Percentiles rank a stretch among this genome's conserved stretches.
These are phyloP conservation scores for Diddensiella transvaalensis DNA, from an alignment of 805 yeast species.

Conservation along the genomic window DNA sequence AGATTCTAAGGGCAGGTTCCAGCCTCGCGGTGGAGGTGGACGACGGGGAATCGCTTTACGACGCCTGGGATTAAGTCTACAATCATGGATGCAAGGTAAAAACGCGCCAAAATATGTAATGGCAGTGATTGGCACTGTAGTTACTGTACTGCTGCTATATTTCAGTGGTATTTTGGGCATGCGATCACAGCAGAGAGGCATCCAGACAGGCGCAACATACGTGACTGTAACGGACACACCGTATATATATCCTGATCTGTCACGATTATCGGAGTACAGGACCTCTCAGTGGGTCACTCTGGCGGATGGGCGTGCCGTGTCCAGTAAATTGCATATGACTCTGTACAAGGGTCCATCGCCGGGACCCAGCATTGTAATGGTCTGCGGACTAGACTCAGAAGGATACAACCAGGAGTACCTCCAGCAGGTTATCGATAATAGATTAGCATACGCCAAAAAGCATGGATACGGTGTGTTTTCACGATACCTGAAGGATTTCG, in stretches of 20 bases:
- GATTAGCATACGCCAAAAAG: conserved; percentile 81
- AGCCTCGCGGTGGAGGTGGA: conserved; percentile 4
- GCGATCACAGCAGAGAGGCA: conserved; percentile 1
- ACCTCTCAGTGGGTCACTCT: conserved; percentile 27
- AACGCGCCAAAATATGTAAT: neutral
- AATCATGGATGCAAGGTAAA: neutral
- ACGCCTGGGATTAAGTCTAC: neutral
- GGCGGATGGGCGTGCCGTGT: conserved; percentile 22
- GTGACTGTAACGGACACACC: conserved; percentile 14
- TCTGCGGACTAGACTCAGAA: conserved; percentile 75
- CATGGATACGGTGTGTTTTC: conserved; percentile 80
- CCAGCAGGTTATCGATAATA: conserved; percentile 70
- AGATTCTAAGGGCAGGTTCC: conserved; percentile 5
- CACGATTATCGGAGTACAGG: conserved; percentile 24
- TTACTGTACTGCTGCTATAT: conserved; percentile 6
- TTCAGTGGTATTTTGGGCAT: conserved; percentile 5
- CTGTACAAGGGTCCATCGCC: conserved; percentile 5
- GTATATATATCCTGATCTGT: conserved; percentile 27
- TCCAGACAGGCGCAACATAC: conserved; percentile 18
- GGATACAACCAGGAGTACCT: conserved; percentile 56
- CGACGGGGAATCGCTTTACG: neutral
- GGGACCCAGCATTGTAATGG: conserved; percentile 51
- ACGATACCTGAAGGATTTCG: conserved; percentile 81
- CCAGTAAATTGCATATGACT: conserved; percentile 20
- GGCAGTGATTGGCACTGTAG: conserved; percentile 4